phyloP scores from a whole-genome alignment of 768 basidiomycete genomes.

The Tulasnella sp. region DNA sequence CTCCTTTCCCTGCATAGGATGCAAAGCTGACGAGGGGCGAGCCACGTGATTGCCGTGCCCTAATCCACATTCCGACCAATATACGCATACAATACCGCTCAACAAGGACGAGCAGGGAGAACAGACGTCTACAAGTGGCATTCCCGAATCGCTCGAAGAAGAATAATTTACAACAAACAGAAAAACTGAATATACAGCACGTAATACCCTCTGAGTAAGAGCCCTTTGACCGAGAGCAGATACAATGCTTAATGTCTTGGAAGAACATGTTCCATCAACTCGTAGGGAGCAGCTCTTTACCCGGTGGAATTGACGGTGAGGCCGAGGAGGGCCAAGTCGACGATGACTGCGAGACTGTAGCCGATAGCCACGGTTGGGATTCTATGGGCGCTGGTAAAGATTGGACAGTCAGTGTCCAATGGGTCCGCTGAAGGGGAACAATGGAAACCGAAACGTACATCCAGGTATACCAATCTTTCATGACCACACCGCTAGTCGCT shows the following conservation, averaged over 20 bases:
- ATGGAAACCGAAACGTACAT: neutral
- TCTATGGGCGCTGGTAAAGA: neutral
- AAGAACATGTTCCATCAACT: neutral
- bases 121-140: neutral
- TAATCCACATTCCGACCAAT: no score
- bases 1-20: no score
- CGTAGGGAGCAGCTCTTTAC: neutral
- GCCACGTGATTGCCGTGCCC: no score
- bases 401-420: neutral
- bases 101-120: no score
- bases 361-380: neutral
- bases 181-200: neutral
- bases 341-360: neutral
- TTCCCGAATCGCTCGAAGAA: neutral
- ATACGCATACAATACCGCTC: no score
- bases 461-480: neutral
- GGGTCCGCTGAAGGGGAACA: neutral
- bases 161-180: neutral
- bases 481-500: neutral
- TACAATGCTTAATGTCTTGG: neutral
- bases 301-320: neutral
- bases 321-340: neutral
- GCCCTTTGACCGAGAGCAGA: neutral
- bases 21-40: no score
- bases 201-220: neutral